Percentiles rank a stretch among this genome's conserved stretches.
Conservation (phyloP, 805 yeast genomes). For the Millerago galiae region DNA sequence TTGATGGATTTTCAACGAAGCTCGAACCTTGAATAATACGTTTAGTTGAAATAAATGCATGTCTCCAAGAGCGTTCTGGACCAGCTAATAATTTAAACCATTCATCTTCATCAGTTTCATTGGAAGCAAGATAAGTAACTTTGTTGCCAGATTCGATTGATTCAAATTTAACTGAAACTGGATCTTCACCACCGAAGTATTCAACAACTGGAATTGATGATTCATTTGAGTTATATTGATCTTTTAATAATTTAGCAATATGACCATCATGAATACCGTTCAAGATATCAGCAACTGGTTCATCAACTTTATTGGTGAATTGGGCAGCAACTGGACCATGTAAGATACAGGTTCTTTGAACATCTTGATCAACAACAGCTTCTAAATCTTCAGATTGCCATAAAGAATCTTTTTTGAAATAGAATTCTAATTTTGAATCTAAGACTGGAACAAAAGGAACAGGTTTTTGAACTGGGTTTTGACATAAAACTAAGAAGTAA, state of each 20-base stretch:
- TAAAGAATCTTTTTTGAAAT: slow-evolving; percentile 96
- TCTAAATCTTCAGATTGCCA: slow-evolving; percentile 99
- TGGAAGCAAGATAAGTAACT: slow-evolving; percentile 33
- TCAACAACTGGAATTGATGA: slow-evolving; percentile 81
- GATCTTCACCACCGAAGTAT: slow-evolving; percentile 70
- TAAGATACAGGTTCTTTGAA: slow-evolving; percentile 96
- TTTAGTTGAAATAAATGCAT: slow-evolving; percentile 75
- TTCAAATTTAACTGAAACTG: slow-evolving; percentile 31
- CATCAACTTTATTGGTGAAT: slow-evolving; percentile 78
- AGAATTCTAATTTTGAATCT: slow-evolving; percentile 90
- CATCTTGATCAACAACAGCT: slow-evolving; percentile 93
- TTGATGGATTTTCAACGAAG: slow-evolving; percentile 74
- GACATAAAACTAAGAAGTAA: slow-evolving; percentile 77
- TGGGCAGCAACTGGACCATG: slow-evolving; percentile 99
- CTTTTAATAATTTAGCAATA: slow-evolving; percentile 59
- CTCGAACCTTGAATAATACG: slow-evolving; percentile 81
- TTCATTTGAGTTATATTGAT: slow-evolving; percentile 63
- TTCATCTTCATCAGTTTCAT: slow-evolving; percentile 27
- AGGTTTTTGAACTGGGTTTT: slow-evolving; percentile 87
- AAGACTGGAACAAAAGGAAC: slow-evolving; percentile 96
- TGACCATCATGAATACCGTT: slow-evolving; percentile 90
- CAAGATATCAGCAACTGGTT: slow-evolving; percentile 86
- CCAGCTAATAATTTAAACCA: slow-evolving; percentile 90
- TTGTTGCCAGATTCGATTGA: slow-evolving; percentile 28
- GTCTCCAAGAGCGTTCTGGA: slow-evolving; percentile 73